Evolutionary conservation across 2,329 filamentous ascomycete genomes (phyloP).

Genomic region (Colletotrichum ledebouriae): DNA sequence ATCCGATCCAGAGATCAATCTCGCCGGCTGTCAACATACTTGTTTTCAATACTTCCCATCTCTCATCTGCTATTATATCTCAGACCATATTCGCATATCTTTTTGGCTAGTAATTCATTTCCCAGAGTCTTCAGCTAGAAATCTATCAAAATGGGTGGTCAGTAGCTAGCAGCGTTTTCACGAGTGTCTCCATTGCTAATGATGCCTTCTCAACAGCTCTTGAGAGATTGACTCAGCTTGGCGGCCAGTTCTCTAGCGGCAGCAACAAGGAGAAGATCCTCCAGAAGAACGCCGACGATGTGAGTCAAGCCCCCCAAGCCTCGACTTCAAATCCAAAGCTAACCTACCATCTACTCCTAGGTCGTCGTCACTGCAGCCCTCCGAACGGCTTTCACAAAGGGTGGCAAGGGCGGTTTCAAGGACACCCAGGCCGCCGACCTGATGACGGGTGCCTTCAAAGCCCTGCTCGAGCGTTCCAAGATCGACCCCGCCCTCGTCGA

Average conservation of each 20-base stretch:
- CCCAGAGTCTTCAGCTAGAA: slow-evolving; percentile 25
- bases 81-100: neutral
- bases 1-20: slow-evolving; percentile 28
- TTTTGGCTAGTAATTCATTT: neutral
- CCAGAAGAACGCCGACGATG: slow-evolving; percentile 77
- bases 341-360: slow-evolving; percentile 54
- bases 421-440: slow-evolving; percentile 91
- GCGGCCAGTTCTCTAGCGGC: slow-evolving; percentile 69
- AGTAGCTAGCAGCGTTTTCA: slow-evolving; percentile 43
- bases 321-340: slow-evolving; percentile 40
- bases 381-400: slow-evolving; percentile 92
- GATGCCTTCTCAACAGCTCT: slow-evolving; percentile 56
- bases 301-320: slow-evolving; percentile 48
- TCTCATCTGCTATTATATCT: neutral
- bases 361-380: slow-evolving; percentile 94
- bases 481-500: slow-evolving; percentile 92
- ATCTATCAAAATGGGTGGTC: slow-evolving; percentile 54
- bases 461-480: slow-evolving; percentile 84
- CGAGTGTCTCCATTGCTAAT: neutral
- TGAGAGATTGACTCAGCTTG: slow-evolving; percentile 71
- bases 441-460: slow-evolving; percentile 85
- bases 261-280: slow-evolving; percentile 69
- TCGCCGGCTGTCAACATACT: neutral
- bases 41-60: slow-evolving; percentile 18
- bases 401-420: slow-evolving; percentile 94